phyloP scores from a whole-genome alignment of 140 eudicot species.

The Ambrosia hybrid region DNA sequence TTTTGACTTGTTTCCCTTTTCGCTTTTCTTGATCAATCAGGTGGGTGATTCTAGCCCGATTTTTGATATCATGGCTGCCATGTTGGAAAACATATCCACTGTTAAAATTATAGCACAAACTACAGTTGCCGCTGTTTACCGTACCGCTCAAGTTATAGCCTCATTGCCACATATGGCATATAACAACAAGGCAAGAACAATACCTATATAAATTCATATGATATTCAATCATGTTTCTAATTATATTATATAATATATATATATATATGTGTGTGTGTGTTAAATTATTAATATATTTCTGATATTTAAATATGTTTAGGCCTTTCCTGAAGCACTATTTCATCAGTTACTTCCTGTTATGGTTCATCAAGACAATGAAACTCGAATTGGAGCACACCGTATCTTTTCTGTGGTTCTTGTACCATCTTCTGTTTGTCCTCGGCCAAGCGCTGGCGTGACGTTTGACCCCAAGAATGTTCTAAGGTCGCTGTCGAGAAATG shows the following conservation, averaged over 20 bases:
- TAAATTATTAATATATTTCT: neutral
- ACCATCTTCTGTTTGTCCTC: constrained; percentile 77
- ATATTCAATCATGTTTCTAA: neutral
- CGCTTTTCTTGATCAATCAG: constrained; percentile 36
- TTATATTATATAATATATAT: too few relatives aligned
- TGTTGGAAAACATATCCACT: constrained; percentile 70
- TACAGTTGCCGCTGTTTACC: constrained; percentile 71
- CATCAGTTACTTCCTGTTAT: constrained; percentile 80
- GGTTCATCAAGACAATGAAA: constrained; percentile 68
- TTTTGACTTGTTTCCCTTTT: neutral
- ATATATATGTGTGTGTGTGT: too few relatives aligned
- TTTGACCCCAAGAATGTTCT: constrained; percentile 35
- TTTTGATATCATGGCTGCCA: constrained; percentile 81
- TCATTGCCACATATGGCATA: constrained; percentile 63
- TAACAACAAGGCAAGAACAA: constrained; percentile 60
- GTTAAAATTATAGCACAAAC: constrained; percentile 65
- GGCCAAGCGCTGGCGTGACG: constrained; percentile 24
- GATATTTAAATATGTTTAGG: constrained; percentile 32
- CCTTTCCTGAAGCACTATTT: constrained; percentile 85
- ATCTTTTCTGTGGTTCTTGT: constrained; percentile 79
- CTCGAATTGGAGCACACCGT: constrained; percentile 74
- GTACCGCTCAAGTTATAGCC: constrained; percentile 69
- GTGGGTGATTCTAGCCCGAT: constrained; percentile 89
- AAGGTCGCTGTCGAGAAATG: constrained; percentile 67
- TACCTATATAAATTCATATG: neutral